Evolutionary conservation across 2,329 filamentous ascomycete species (phyloP), one percentile per base, ranked within the genome.

Genomic region (Fusarium compactum): DNA sequence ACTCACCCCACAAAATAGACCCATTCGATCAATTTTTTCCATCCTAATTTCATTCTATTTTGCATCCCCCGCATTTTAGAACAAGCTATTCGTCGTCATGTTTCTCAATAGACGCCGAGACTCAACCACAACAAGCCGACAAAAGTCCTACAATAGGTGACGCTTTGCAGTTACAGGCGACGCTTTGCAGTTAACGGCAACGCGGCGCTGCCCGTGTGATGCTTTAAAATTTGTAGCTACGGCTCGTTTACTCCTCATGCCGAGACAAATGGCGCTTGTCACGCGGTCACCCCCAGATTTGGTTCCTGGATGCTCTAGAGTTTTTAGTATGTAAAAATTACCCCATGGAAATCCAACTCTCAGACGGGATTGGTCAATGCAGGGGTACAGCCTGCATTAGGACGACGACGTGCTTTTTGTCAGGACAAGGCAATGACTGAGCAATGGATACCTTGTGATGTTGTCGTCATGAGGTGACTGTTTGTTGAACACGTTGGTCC

Each of bases 261-360:
- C 64, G 54, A 50, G 53, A 54, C 66, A 62, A 70, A 66, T 70
- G 69, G 63, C 68, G 70, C 57, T 22, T 64, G 74, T 76, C 74
- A 76, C 73, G 74, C 65, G 74, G 61, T 51, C 73, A 50, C 60
- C 56, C 58, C 60, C 59, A 67, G 57, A 61, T 51, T 70, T 58
- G 44, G 74, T 75, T 75, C 74, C 74, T 76, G 74, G 71, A 67
- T 68, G n/a, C 16, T 57, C 51, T 38, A 55, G 67, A 73, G 74
- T 76, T 76, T 76, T 54, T 71, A 55, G 64, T 76, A 76, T 75
- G 74, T 76, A 76, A 76, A 53, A 59, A 50, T 76, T 76, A 76
- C 74, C 74, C 74, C 74, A 76, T 76, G 63, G 71, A 76, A 76
- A 76, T 40, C 53, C 29, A 43, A 25, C 11, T n/a, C 27, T 24